Conservation (phyloP, 305 asterid species). For the Lippia alba region DNA sequence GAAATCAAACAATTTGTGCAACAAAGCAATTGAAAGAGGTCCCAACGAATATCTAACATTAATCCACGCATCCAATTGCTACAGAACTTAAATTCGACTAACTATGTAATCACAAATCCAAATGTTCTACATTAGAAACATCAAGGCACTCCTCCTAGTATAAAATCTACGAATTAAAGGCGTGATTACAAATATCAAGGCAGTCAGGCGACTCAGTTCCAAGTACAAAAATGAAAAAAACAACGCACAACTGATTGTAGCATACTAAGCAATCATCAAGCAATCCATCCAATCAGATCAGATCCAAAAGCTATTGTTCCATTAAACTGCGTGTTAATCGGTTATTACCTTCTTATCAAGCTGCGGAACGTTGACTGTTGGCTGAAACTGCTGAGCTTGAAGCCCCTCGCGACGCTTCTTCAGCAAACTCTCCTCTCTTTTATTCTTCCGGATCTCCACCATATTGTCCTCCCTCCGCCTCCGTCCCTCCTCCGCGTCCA, state of each 20-base stretch:
- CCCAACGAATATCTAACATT: no score
- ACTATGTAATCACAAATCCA: constrained; percentile 4
- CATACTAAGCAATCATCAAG: constrained; percentile 33
- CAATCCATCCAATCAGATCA: constrained; percentile 36
- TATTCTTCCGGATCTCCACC: constrained; percentile 92
- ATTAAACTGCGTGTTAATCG: background rate
- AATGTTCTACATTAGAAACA: background rate
- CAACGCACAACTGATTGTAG: constrained; percentile 12
- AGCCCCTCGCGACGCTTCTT: constrained; percentile 91
- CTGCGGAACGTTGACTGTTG: constrained; percentile 54
- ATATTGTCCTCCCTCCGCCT: constrained; percentile 86
- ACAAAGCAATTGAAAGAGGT: background rate
- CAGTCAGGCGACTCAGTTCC: constrained; percentile 11
- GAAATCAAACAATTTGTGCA: constrained; percentile 7
- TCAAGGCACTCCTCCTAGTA: background rate
- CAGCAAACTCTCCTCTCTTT: constrained; percentile 77
- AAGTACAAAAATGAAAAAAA: background rate
- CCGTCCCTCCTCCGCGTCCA: constrained; percentile 88
- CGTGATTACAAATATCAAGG: background rate
- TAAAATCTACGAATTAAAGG: no score
- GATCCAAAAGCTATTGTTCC: constrained; percentile 38
- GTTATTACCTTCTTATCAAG: constrained; percentile 67
- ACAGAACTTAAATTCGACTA: constrained; percentile 6
- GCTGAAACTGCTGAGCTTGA: constrained; percentile 65
- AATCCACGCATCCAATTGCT: no score